Conservation (phyloP, 805 yeast species). For the Wickerhamomyces ciferrii region DNA sequence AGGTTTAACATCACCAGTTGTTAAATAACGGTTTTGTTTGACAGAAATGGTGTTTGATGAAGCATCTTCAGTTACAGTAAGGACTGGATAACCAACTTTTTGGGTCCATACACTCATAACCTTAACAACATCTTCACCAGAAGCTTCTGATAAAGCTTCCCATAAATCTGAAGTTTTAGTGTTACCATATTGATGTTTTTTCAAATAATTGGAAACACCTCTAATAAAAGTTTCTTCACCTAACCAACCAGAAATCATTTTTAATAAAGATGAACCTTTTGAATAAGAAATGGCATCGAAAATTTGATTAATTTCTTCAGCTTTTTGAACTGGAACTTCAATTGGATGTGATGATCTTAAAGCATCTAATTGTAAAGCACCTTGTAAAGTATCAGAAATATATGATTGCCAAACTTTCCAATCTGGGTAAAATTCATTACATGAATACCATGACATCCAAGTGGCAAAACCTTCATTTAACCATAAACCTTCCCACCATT, state of each 20-base stretch:
- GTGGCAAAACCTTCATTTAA: conserved; percentile 88
- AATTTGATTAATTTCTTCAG: conserved; percentile 78
- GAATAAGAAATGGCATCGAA: conserved; percentile 82
- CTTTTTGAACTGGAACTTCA: conserved; percentile 75
- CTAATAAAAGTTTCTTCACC: conserved; percentile 73
- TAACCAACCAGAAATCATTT: conserved; percentile 76
- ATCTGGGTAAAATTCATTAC: conserved; percentile 71
- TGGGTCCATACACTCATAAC: conserved; percentile 82
- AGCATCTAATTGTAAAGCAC: conserved; percentile 70
- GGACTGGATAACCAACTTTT: conserved; percentile 72
- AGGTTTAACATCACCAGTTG: conserved; percentile 71
- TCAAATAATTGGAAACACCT: conserved; percentile 75
- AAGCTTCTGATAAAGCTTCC: conserved; percentile 63
- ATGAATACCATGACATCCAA: conserved; percentile 86
- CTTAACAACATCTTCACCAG: conserved; percentile 65
- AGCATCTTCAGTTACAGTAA: conserved; percentile 56
- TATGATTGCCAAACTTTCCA: conserved; percentile 88
- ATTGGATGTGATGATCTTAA: conserved; percentile 83
- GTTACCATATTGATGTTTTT: conserved; percentile 72
- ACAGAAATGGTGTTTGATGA: conserved; percentile 39
- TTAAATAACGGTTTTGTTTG: conserved; percentile 68
- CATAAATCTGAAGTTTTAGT: conserved; percentile 75
- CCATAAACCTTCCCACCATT: conserved; percentile 91
- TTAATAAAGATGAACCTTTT: conserved; percentile 73
- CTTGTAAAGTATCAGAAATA: conserved; percentile 71